phyloP scores from a whole-genome alignment of 2,329 filamentous ascomycete species.

The Aspergillus sp. region DNA sequence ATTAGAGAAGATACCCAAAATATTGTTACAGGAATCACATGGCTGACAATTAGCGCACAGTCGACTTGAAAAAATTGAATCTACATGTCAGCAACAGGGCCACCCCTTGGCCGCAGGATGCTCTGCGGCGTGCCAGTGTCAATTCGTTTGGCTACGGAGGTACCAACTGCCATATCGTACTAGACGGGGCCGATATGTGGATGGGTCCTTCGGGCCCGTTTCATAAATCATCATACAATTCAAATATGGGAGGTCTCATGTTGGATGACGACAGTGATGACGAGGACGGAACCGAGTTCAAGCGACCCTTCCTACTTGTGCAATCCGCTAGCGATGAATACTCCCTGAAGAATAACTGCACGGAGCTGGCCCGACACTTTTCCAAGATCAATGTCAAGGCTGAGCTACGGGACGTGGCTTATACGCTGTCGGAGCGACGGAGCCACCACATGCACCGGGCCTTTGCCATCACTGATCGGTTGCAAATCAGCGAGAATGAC shows the following conservation, averaged over 20 bases:
- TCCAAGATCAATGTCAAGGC: background rate
- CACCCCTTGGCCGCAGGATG: slow-evolving; percentile 21
- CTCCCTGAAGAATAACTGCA: slow-evolving; percentile 10
- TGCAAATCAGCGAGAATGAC: background rate
- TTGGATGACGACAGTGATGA: no score
- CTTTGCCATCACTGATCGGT: background rate
- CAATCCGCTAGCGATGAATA: slow-evolving; percentile 17
- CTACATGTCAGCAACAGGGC: slow-evolving; percentile 18
- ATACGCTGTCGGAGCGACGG: slow-evolving; percentile 15
- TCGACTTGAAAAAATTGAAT: slow-evolving; percentile 22
- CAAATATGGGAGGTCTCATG: background rate
- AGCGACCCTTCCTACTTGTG: slow-evolving; percentile 8
- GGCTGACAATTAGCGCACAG: background rate
- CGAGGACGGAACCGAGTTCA: no score
- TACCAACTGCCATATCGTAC: slow-evolving; percentile 22
- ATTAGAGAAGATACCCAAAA: background rate
- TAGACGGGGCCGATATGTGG: slow-evolving; percentile 16
- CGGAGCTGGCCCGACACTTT: slow-evolving; percentile 2
- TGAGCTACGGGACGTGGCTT: slow-evolving; percentile 14
- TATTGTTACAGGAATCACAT: no score
- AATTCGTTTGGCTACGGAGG: slow-evolving; percentile 28
- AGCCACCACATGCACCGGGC: slow-evolving; percentile 13
- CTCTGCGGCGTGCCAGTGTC: slow-evolving; percentile 18
- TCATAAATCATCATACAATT: background rate
- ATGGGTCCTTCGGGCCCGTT: background rate